Base-by-base conservation (phyloP, 495 filamentous ascomycete species). In the Neurospora sp. region DNA sequence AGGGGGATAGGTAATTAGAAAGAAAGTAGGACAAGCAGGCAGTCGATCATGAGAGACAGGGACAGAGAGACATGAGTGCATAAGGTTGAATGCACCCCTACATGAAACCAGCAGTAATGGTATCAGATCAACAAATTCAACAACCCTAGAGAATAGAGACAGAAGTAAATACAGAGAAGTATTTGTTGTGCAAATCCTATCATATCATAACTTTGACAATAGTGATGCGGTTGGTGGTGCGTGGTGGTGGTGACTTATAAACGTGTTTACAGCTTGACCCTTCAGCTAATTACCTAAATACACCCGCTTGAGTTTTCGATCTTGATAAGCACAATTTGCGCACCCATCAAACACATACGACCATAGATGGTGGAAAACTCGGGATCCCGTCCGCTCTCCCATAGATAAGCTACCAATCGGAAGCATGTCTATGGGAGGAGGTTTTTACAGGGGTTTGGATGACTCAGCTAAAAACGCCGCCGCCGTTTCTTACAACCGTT, bases 381-480 rank as follows among this genome's bases (percentile, higher is more conserved):
- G 82, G 82, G 79, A 83, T 83, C 82, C 84, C 82, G 84, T 78
- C 31, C 31, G 31, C 31, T 35, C 31, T 35, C 31, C 31, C 31
- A 35, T 35, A 35, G 31, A 35, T 35, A 82, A 83, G 77, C 79
- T n/a, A 41, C 69, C 40, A 41, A 35, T 35, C 31, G 27, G 27
- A 1, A 27, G 27, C 27, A 1, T 27, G 1, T 27, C 27, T 27
- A 27, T 27, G 27, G 27, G 27, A 27, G 27, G n/a, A n/a, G n/a
- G n/a, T n/a, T n/a, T n/a, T n/a, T n/a, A n/a, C n/a, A n/a, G n/a
- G n/a, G n/a, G n/a, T n/a, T n/a, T n/a, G n/a, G n/a, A n/a, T n/a
- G n/a, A n/a, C n/a, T n/a, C n/a, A n/a, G n/a, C n/a, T n/a, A n/a
- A n/a, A n/a, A n/a, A n/a, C n/a, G n/a, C n/a, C n/a, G n/a, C n/a